Percentiles rank a stretch among this genome's conserved stretches.
Evolutionary conservation across 768 basidiomycete genomes (phyloP).

Genomic region (Podaxis carcinomalis): DNA sequence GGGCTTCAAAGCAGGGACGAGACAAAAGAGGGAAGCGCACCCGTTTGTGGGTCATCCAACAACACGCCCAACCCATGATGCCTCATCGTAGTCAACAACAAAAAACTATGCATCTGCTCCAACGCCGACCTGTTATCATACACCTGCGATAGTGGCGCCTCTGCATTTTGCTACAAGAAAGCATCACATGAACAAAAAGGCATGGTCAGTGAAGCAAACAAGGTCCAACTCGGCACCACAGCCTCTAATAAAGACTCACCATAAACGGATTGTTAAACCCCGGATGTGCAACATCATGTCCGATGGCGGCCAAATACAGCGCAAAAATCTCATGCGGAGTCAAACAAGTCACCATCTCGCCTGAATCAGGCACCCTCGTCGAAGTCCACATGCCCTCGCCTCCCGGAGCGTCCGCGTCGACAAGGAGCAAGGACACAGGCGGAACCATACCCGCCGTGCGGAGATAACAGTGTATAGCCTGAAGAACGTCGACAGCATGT

Average conservation of each 20-base stretch:
- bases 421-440: constrained; percentile 59
- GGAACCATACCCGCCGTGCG: constrained; percentile 78
- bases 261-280: constrained; percentile 93
- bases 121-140: constrained; percentile 89
- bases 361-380: constrained; percentile 30
- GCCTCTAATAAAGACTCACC: constrained; percentile 43
- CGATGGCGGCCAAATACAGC: constrained; percentile 87
- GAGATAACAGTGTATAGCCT: constrained; percentile 87
- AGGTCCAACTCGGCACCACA: background rate
- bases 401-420: constrained; percentile 28
- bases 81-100: constrained; percentile 77
- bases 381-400: constrained; percentile 33
- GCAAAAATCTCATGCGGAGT: constrained; percentile 75
- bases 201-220: background rate
- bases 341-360: constrained; percentile 39
- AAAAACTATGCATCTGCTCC: constrained; percentile 86
- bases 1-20: background rate
- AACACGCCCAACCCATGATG: constrained; percentile 71
- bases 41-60: constrained; percentile 46
- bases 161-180: constrained; percentile 81
- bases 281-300: constrained; percentile 97
- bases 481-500: constrained; percentile 94
- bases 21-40: background rate
- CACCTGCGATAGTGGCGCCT: constrained; percentile 80
- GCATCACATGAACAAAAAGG: background rate